Base-by-base conservation (phyloP, 345 rosid species). In the Populus alba region DNA sequence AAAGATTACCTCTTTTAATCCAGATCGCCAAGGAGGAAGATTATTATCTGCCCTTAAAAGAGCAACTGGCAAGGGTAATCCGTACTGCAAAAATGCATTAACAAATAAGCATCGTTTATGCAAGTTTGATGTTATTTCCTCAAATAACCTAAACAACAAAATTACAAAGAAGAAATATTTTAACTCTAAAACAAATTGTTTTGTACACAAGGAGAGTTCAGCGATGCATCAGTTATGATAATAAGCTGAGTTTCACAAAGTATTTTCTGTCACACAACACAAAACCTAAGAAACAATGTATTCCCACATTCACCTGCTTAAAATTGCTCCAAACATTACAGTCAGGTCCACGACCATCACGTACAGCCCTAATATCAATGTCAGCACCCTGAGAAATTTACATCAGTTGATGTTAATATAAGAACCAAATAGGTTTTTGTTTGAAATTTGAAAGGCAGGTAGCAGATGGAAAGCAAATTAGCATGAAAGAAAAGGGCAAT, bases 311-410 rank as follows among this genome's bases (percentile, higher is more conserved):
- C 81, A 94, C 99, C 98, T 96, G 99, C 86, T 94, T 92, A 87
- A 96, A 96, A 83, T 96, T 96, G 86, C 97, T 96, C 98, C 99
- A 96, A 51, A 96, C 94, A 85, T 96, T 94, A 83, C 95, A 89
- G 65, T 94, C 90, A 49, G 99, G 98, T 55, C 98, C 97, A 77
- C 92, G 97, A n/a, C 99, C 99, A 85, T 92, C 97, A 70, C 95
- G 97, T 16, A 94, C 97, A 41, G 94, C 98, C 81, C 99, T 87
- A 47, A 96, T 94, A 84, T 96, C 98, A 11, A 96, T 96, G 76
- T 94, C 97, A 80, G 99, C 97, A 79, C 99, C 99, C 98, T 96
- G 85, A 84, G 77, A 1, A 63, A 77, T 76, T 75, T 75, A 53
- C 20, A 57, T 77, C 55, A 75, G 78, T 72, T 78, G 66, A 74